Base-by-base conservation (phyloP, 257 asterid genomes). In the Hygrophila difformis region DNA sequence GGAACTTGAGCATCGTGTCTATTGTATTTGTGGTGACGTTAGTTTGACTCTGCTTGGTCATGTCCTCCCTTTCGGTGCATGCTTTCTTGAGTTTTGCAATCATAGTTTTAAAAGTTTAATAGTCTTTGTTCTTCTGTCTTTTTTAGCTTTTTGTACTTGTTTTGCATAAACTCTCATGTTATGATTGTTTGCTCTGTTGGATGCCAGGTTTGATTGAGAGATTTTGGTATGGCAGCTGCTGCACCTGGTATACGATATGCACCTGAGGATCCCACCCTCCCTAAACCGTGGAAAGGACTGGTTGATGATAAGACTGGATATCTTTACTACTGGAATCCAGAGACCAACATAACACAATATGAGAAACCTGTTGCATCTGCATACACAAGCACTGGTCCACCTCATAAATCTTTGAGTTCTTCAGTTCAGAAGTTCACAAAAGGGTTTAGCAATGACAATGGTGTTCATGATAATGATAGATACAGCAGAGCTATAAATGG, bases 311-410 rank as follows among this genome's bases (percentile, higher is more conserved):
- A 66, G 51, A 91, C 99, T 53, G 93, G 94, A 37, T 86, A 76
- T 68, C 62, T 91, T 8, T 91, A 91, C 73, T 91, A 38, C 76
- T 86, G 99, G 99, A 91, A 91, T 57, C 99, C 93, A n/a, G 99
- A 80, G 67, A 91, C 95, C 58, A 87, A 91, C 56, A 72, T 54
- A 47, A 91, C 99, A 23, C 99, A 91, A 53, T 91, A 91, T 38
- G 99, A 86, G 68, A 82, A 55, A 59, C 99, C 99, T 33, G 73
- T 42, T 44, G 68, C 78, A 59, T 44, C 68, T 12, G 61, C 63
- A 1, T 33, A 60, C 56, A 60, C 31, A 33, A 77, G 63, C 62
- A 53, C 76, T 67, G 67, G 51, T 20, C 63, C 77, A 49, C 44
- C 68, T 42, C 65, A 66, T 20, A 80, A 80, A 58, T 39, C 81